phyloP scores from a whole-genome alignment of 352 stramenopile genomes.

The Pythium aristosporum region DNA sequence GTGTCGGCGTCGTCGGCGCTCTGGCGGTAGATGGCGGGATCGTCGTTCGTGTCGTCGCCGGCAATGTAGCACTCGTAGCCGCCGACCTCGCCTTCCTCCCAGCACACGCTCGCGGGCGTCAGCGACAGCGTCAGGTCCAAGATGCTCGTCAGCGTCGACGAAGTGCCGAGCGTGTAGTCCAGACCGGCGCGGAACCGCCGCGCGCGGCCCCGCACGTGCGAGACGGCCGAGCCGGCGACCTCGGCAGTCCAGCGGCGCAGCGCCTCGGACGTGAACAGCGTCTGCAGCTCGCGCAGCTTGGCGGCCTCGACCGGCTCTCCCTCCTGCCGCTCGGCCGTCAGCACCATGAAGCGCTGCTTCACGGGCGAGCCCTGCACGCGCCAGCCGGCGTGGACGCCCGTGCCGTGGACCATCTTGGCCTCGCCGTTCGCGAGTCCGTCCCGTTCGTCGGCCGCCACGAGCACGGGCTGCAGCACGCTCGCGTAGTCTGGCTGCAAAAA shows the following conservation, averaged over 20 bases:
- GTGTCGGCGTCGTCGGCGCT: slow-evolving; percentile 72
- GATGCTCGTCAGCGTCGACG: slow-evolving; percentile 54
- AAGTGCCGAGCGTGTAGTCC: slow-evolving; percentile 89
- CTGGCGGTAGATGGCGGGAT: slow-evolving; percentile 36
- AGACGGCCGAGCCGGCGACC: slow-evolving; percentile 43
- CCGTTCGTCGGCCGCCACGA: slow-evolving; percentile 36
- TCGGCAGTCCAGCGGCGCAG: slow-evolving; percentile 56
- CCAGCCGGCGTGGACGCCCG: slow-evolving; percentile 25
- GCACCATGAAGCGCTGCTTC: slow-evolving; percentile 29
- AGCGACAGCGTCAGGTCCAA: slow-evolving; percentile 33
- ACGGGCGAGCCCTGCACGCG: slow-evolving; percentile 29
- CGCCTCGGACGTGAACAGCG: slow-evolving; percentile 54
- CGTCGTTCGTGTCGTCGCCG: slow-evolving; percentile 77
- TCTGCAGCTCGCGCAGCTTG: slow-evolving; percentile 28
- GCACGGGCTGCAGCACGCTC: slow-evolving; percentile 35
- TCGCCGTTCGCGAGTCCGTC: slow-evolving; percentile 55
- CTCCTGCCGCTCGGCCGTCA: slow-evolving; percentile 15
- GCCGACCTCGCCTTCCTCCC: slow-evolving; percentile 37
- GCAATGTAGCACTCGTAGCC: slow-evolving; percentile 92
- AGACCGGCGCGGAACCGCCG: slow-evolving; percentile 87
- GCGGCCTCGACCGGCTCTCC: slow-evolving; percentile 21
- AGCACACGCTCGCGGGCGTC: slow-evolving; percentile 37
- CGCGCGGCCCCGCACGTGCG: slow-evolving; percentile 46
- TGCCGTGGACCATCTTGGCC: slow-evolving; percentile 31
- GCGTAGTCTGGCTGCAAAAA: slow-evolving; percentile 79